Evolutionary conservation across 495 filamentous ascomycete genomes (phyloP), one percentile per base, ranked within the genome.

Genomic region (Podospora appendiculata): DNA sequence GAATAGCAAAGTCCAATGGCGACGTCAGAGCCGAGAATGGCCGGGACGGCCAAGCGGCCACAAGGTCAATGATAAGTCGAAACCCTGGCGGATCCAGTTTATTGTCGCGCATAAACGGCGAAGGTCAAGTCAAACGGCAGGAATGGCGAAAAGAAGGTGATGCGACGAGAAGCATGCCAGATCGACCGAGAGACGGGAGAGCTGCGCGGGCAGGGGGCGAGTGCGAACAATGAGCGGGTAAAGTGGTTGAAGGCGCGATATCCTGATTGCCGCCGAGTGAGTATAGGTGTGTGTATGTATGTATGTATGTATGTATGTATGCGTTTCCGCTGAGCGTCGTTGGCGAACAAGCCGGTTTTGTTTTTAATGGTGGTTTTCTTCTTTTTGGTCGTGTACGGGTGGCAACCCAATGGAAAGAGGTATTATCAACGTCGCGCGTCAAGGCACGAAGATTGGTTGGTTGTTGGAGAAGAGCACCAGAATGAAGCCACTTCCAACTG

Each of bases 71-170:
- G 45, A 44, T 51, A 38, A 17, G 12, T 19, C 13, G 13, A 9
- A 17, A 14, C n/a, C 7, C 38, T 40, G 45, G 42, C 25, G 5
- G 41, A n/a, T 35, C 38, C 44, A 41, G 14, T 55, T 39, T 14
- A 40, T 33, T 33, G 17, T 12, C 32, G 53, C 63, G 66, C 70
- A 72, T 70, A 49, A 70, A 66, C 55, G 55, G 64, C 57, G 62
- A 68, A 25, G 56, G 59, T 64, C 65, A 65, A 62, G 55, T 52
- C 57, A 51, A 55, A 51, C 50, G 35, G 41, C 45, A 55, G 46
- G 49, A 43, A 18, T 45, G 33, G 32, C 50, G 42, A 50, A 32
- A n/a, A 12, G 38, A 41, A 52, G 54, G 52, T 48, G 56, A 55
- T 62, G 59, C 56, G 48, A 53, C 48, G 46, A 52, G 47, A 45